A percentile compares a stretch with the other conserved stretches of the same genome.
Conservation (phyloP, 139 green algal genomes). For the Auxenochlorella protothecoides region DNA sequence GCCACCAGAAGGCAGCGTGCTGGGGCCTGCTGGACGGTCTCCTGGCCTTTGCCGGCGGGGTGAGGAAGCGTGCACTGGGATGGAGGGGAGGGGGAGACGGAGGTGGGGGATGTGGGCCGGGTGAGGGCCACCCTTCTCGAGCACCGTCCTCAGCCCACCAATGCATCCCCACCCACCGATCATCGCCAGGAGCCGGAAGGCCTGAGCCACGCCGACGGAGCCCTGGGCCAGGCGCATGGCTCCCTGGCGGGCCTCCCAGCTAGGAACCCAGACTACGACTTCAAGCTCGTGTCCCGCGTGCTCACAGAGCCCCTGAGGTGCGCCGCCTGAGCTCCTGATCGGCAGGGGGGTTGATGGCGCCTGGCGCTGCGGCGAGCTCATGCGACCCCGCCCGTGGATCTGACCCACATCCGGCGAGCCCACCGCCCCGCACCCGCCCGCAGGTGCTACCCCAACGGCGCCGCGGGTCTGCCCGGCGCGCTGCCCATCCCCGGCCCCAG, state of each 20-base stretch:
- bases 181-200: no score
- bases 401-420: neutral
- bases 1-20: slow-evolving; percentile 50
- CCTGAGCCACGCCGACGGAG: no score
- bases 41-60: slow-evolving; percentile 16
- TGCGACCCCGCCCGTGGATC: no score
- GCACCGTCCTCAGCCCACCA: no score
- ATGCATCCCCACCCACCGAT: no score
- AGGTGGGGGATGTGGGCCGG: no score
- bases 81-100: no score
- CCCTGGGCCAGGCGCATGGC: slow-evolving; percentile 15
- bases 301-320: slow-evolving; percentile 37
- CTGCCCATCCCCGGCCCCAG: no score
- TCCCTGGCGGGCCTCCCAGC: slow-evolving; percentile 20
- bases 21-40: slow-evolving; percentile 43
- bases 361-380: neutral
- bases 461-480: no score
- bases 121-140: no score
- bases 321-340: neutral
- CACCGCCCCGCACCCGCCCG: neutral
- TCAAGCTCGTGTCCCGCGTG: slow-evolving; percentile 44
- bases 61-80: neutral
- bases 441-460: slow-evolving; percentile 15
- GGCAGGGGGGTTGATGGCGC: neutral
- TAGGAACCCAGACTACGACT: slow-evolving; percentile 42